These are phyloP conservation scores for Lentinula novae-zelandiae DNA, from an alignment of 1,284 basidiomycete species.

Conservation along the genomic window DNA sequence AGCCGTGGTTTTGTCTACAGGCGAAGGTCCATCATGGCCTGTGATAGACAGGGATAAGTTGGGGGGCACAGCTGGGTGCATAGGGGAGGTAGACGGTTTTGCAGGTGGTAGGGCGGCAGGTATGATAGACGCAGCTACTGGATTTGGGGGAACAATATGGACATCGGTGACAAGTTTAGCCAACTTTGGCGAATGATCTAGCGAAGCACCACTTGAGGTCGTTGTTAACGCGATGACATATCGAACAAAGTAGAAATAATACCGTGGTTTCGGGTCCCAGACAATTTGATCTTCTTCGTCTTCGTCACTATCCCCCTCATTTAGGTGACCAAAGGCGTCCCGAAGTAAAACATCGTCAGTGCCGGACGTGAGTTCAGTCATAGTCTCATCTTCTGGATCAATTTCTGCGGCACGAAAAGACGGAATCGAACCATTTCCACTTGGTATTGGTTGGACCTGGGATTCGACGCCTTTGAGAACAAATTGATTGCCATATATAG, in stretches of 20 bases:
- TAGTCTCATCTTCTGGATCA: constrained; percentile 60
- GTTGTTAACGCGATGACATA: background rate
- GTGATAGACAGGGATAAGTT: background rate
- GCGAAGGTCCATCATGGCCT: background rate
- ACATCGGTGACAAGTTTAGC: background rate
- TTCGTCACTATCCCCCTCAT: constrained; percentile 46
- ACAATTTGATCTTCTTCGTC: constrained; percentile 57
- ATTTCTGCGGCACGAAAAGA: constrained; percentile 10
- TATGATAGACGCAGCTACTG: constrained; percentile 14
- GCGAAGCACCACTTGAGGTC: constrained; percentile 13
- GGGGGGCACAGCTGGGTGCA: background rate
- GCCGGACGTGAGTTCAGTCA: constrained; percentile 59
- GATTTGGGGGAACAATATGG: constrained; percentile 10
- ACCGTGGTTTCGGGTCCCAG: constrained; percentile 53
- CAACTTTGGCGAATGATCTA: constrained; percentile 12
- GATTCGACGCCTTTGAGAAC: constrained; percentile 29
- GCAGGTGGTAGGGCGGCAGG: constrained; percentile 6
- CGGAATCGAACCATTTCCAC: background rate
- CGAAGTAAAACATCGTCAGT: constrained; percentile 82
- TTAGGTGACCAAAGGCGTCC: constrained; percentile 62
- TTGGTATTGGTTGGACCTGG: constrained; percentile 9
- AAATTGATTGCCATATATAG: constrained; percentile 29
- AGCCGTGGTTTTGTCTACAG: constrained; percentile 20
- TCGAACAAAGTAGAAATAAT: background rate
- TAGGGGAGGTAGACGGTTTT: constrained; percentile 7